phyloP scores from a whole-genome alignment of 106 monocot genomes.

The Phalaenopsis equestris region DNA sequence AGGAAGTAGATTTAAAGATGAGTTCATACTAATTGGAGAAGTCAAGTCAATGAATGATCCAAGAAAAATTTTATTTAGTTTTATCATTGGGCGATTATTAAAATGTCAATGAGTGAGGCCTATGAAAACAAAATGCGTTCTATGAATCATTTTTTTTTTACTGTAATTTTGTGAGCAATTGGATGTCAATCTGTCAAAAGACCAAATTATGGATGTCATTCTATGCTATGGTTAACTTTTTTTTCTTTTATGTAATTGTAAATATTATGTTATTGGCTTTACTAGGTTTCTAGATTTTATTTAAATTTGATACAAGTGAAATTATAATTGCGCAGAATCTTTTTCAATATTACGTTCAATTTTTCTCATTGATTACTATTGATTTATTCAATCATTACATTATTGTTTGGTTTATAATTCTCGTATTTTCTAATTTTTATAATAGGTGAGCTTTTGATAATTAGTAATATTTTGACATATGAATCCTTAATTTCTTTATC shows the following conservation, averaged over 20 bases:
- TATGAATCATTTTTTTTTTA: background rate
- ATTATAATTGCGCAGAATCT: too few species aligned
- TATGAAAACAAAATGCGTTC: too few species aligned
- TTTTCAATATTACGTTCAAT: too few species aligned
- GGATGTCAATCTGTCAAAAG: too few species aligned
- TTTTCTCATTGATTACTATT: too few species aligned
- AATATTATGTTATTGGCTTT: background rate
- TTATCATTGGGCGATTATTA: too few species aligned
- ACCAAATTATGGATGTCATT: too few species aligned
- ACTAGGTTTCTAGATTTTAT: background rate
- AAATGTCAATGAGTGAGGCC: too few species aligned
- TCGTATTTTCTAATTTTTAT: background rate
- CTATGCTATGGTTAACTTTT: background rate
- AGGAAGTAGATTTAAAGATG: too few species aligned
- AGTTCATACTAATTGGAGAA: too few species aligned
- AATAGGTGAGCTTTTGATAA: background rate
- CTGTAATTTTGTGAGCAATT: background rate
- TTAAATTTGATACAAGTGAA: background rate
- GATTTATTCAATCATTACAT: background rate
- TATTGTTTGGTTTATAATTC: background rate
- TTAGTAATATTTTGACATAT: background rate
- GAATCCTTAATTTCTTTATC: background rate
- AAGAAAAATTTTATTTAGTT: too few species aligned
- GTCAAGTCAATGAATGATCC: too few species aligned
- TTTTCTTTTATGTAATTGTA: background rate